Base-by-base conservation (phyloP, 192 early-diverging fungal species). In the Linnemannia zychae region DNA sequence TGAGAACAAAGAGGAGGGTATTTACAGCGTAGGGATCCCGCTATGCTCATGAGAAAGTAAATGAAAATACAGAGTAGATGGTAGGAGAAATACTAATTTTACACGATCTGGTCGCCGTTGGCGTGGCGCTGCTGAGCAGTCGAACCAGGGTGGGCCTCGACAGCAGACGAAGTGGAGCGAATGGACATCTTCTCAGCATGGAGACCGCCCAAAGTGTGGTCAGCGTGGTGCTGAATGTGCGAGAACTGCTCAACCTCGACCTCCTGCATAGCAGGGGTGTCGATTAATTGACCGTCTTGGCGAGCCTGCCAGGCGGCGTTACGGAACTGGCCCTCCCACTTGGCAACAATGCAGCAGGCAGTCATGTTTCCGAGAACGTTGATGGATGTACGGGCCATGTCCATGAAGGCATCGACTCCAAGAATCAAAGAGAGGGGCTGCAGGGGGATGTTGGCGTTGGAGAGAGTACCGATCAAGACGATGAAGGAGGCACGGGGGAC, bases 401-500 rank as follows among this genome's bases (percentile, higher is more conserved):
- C 94, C 92, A 93, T 93, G 76, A 96, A 91, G 63, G 93, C 93
- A 81, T 96, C 95, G 1, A 95, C 93, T 60, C 91, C 94, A 65
- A 95, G 71, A 82, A 96, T 94, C 72, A 94, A 79, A 4, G 89
- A 40, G 63, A 96, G 77, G 1, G 92, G 90, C 40, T 92, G 88
- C 46, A 74, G 46, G 13, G 93, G 94, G 37, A 96, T 88, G 73
- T 89, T 86, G 66, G 90, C 94, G 37, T 87, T 87, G 1, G 69
- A 49, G 33, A 94, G 68, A 0, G 93, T 91, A 20, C 89, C 88
- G 24, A 88, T 76, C 33, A 96, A 86, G 16, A 95, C 90, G 47
- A 94, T 90, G 48, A 94, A 87, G 22, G 90, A 91, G 24, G 91
- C 91, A 74, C 92, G 90, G 2, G 91, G 91, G 11, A 92, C 88